Conservation (phyloP, 2,329 filamentous ascomycete species). For the Macroventuria anomochaeta region DNA sequence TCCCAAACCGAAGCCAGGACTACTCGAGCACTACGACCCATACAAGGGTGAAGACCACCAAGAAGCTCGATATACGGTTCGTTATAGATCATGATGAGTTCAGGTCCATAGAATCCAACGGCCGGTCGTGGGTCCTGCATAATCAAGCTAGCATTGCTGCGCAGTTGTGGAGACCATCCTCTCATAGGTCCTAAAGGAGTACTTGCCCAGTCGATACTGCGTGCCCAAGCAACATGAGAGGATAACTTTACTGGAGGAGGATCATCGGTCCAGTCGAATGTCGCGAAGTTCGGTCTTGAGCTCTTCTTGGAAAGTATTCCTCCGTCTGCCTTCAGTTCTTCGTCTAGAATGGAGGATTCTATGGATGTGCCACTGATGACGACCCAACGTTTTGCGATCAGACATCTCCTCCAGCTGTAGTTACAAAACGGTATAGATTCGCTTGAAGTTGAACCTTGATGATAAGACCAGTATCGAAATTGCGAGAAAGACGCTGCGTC, state of each 20-base stretch:
- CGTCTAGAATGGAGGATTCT: background rate
- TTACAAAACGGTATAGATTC: slow-evolving; percentile 11
- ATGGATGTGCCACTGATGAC: slow-evolving; percentile 25
- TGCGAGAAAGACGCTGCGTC: background rate
- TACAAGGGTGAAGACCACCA: slow-evolving; percentile 58
- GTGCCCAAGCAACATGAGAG: slow-evolving; percentile 34
- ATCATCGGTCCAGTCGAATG: slow-evolving; percentile 27
- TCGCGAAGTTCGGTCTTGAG: slow-evolving; percentile 9
- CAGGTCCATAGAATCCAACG: slow-evolving; percentile 62
- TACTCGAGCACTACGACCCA: slow-evolving; percentile 66
- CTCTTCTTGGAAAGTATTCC: background rate
- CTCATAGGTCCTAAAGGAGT: slow-evolving; percentile 77
- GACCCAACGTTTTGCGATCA: slow-evolving; percentile 28
- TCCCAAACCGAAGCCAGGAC: slow-evolving; percentile 71
- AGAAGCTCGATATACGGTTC: slow-evolving; percentile 44
- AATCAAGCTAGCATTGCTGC: slow-evolving; percentile 77
- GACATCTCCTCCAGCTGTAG: slow-evolving; percentile 23
- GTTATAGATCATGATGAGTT: slow-evolving; percentile 50
- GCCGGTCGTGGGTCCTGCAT: slow-evolving; percentile 64
- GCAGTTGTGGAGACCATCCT: slow-evolving; percentile 70
- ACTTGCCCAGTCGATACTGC: slow-evolving; percentile 72
- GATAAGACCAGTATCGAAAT: slow-evolving; percentile 29
- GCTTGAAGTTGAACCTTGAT: background rate
- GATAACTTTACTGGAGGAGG: slow-evolving; percentile 20
- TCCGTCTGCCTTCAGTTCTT: background rate